phyloP scores from a whole-genome alignment of 768 basidiomycete genomes.

The Polyporus arcularius region DNA sequence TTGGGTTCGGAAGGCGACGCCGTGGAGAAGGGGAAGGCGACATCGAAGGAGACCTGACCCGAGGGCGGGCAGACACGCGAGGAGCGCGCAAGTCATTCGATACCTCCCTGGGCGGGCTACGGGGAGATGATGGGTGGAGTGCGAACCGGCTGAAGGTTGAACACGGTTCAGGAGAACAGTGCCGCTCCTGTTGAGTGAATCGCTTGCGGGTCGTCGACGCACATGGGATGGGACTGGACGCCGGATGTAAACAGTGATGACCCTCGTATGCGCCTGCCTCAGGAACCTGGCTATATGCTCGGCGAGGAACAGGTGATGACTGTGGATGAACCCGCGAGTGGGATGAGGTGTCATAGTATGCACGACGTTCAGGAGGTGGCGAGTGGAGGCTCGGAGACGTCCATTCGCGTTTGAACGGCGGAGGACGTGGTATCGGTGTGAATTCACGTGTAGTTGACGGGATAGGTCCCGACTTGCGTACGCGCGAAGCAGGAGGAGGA shows the following conservation, averaged over 20 bases:
- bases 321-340: neutral
- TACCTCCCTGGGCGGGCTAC: too few species aligned
- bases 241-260: neutral
- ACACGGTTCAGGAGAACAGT: neutral
- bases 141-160: neutral
- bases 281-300: neutral
- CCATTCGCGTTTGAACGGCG: neutral
- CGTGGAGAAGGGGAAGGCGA: neutral
- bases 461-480: neutral
- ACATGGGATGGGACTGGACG: neutral
- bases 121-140: neutral
- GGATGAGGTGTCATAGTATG: neutral
- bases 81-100: too few species aligned
- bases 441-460: too few species aligned
- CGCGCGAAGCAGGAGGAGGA: neutral
- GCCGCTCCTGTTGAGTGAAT: too few species aligned
- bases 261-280: neutral
- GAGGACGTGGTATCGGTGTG: neutral
- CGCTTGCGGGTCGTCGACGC: too few species aligned
- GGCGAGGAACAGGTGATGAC: neutral
- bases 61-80: neutral
- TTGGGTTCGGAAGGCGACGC: neutral
- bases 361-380: neutral
- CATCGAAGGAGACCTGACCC: neutral
- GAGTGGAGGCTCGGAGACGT: neutral